These are phyloP conservation scores for Amanita subjunquillea DNA, from an alignment of 768 basidiomycete genomes.

Conservation along the genomic window DNA sequence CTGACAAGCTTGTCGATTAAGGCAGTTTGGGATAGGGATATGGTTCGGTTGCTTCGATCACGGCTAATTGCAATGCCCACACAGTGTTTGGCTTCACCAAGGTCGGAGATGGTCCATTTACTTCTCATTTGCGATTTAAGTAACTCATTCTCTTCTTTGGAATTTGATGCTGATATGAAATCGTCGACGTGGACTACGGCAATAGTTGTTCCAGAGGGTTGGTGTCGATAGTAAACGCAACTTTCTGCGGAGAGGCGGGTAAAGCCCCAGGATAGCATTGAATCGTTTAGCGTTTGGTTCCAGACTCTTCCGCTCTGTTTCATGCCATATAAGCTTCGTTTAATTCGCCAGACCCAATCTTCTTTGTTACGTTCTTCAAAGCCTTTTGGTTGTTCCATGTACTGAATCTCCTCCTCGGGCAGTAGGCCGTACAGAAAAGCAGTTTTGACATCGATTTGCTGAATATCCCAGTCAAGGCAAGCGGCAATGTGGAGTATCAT, in stretches of 20 bases:
- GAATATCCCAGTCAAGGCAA: no score
- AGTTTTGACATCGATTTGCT: no score
- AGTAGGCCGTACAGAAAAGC: conserved; percentile 26
- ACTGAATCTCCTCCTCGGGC: conserved; percentile 17
- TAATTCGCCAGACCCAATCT: conserved; percentile 10
- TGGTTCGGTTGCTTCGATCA: not conserved
- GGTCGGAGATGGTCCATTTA: not conserved
- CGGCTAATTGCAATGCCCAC: not conserved
- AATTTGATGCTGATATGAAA: not conserved
- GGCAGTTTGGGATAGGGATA: not conserved
- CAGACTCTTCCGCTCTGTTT: conserved; percentile 22
- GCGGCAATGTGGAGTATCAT: no score
- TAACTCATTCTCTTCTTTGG: not conserved
- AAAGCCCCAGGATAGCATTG: conserved; percentile 21
- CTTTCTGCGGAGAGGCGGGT: conserved; percentile 6
- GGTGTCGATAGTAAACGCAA: not conserved
- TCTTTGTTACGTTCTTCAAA: conserved; percentile 14
- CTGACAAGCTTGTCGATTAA: not conserved
- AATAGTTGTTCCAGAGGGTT: not conserved
- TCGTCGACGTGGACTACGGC: not conserved
- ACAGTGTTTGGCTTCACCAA: not conserved
- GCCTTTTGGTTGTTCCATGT: conserved; percentile 26
- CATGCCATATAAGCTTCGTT: conserved; percentile 19
- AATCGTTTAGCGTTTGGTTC: conserved; percentile 21
- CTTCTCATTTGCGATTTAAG: not conserved